phyloP scores from a whole-genome alignment of 805 yeast genomes.

The Starmerella bombicola region DNA sequence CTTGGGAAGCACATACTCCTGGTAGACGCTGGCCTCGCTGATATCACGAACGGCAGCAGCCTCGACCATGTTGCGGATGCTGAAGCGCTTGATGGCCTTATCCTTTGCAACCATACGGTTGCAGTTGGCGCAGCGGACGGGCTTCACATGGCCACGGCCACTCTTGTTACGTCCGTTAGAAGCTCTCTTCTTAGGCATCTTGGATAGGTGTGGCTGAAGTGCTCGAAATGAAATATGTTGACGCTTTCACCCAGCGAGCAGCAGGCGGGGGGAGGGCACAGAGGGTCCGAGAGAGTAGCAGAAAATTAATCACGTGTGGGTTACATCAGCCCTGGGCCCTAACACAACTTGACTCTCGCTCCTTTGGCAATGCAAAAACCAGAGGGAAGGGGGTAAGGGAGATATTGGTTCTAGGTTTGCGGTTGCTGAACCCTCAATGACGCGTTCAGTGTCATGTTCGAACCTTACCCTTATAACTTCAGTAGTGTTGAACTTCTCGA shows the following conservation, averaged over 20 bases:
- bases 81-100: constrained; percentile 99
- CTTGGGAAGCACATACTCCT: constrained; percentile 99
- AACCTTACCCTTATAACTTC: too few species aligned
- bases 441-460: too few species aligned
- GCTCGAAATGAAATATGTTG: constrained; percentile 12
- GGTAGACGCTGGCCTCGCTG: constrained; percentile 98
- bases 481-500: too few species aligned
- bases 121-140: constrained; percentile 99
- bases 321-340: constrained; percentile 12
- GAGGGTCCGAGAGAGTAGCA: constrained; percentile 2
- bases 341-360: neutral
- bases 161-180: constrained; percentile 99
- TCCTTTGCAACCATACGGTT: constrained; percentile 99
- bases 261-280: constrained; percentile 3
- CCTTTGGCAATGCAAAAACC: neutral
- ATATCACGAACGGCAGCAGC: constrained; percentile 99
- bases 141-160: constrained; percentile 99
- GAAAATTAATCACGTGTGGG: constrained; percentile 7
- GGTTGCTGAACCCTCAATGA: too few species aligned
- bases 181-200: constrained; percentile 99
- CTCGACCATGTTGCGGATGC: constrained; percentile 99
- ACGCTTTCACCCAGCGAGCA: constrained; percentile 2
- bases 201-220: constrained; percentile 23
- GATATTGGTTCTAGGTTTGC: neutral
- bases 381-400: neutral